Conservation (phyloP, 208 protist genomes). For the Acanthamoeba lenticulata region DNA sequence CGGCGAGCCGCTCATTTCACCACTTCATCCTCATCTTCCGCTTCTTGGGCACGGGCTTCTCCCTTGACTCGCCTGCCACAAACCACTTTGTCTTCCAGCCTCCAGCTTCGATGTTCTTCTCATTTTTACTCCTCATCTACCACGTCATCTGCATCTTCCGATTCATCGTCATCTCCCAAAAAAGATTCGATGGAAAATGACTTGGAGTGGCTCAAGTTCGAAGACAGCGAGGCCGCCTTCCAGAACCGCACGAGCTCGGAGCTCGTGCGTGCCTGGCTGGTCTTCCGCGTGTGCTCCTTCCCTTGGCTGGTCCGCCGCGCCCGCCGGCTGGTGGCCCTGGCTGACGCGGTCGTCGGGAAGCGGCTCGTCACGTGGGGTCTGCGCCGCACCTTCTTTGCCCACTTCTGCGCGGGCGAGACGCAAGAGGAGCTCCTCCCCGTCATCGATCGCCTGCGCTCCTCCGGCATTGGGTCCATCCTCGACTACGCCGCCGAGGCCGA, state of each 20-base stretch:
- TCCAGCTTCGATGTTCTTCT: too few species aligned
- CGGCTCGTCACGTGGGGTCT: conserved; percentile 72
- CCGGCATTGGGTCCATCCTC: conserved; percentile 92
- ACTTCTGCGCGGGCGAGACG: conserved; percentile 95
- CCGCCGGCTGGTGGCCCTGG: conserved; percentile 89
- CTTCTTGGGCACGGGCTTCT: too few species aligned
- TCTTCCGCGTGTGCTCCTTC: conserved; percentile 81
- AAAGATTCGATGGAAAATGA: too few species aligned
- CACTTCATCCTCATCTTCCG: too few species aligned
- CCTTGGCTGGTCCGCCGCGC: conserved; percentile 88
- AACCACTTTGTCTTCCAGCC: too few species aligned
- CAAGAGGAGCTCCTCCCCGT: conserved; percentile 90
- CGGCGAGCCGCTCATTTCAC: too few species aligned
- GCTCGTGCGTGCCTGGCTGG: conserved; percentile 35
- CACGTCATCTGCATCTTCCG: neutral
- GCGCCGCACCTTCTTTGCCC: conserved; percentile 92
- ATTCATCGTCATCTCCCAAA: neutral
- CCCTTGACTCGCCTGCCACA: too few species aligned
- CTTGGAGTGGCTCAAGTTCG: conserved; percentile 67
- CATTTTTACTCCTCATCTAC: neutral
- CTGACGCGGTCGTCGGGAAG: conserved; percentile 83
- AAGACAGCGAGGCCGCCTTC: conserved; percentile 65
- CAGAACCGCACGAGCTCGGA: conserved; percentile 70
- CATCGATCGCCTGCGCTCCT: conserved; percentile 85
- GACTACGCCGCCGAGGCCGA: conserved; percentile 96